Base-by-base conservation (phyloP, 805 yeast genomes). In the Brettanomyces bruxellensis region DNA sequence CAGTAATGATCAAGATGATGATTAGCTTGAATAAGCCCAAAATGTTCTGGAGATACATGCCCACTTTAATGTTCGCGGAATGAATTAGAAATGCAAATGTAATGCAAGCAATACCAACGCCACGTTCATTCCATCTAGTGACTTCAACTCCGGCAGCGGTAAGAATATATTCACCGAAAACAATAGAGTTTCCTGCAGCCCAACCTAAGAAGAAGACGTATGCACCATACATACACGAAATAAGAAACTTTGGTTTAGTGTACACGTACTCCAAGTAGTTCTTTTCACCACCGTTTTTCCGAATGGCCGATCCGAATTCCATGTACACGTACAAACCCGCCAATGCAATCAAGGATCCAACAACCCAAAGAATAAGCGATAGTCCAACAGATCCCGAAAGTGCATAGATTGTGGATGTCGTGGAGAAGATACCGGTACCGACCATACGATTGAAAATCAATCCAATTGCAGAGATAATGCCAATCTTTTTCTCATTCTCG, bases 161-260 rank as follows among this genome's bases (percentile, higher is more conserved):
- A 49, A 86, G 68, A 50, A 86, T 71, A 66, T 83, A 85, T 59
- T 84, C 84, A 37, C 93, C 95, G 50, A 83, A 83, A 38, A 83
- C 86, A 45, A 85, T 79, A 22, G 89, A 79, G 64, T 86, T 86
- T 63, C 91, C 87, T 11, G 91, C 78, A 25, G 95, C 91, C 91
- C 91, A 86, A 40, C 91, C 93, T 43, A 86, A 68, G 60, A 84
- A 75, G 57, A 86, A 79, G 23, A 81, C 79, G 59, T 85, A 85
- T 4, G 87, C 65, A 1, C 86, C 88, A 51, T 76, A 42, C 45
- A 42, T 42, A 8, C 34, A 25, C 24, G 45, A 30, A 13, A 35
- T 25, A 12, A 42, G 24, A 58, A 81, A 83, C 59, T 68, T 73
- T 41, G 95, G 95, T 54, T 75, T 79, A 41, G 68, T 70, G 67